A percentile compares a stretch with the other conserved stretches of the same genome.
These are phyloP conservation scores for Elsinoe arachidis DNA, from an alignment of 2,329 filamentous ascomycete genomes.

Conservation along the genomic window DNA sequence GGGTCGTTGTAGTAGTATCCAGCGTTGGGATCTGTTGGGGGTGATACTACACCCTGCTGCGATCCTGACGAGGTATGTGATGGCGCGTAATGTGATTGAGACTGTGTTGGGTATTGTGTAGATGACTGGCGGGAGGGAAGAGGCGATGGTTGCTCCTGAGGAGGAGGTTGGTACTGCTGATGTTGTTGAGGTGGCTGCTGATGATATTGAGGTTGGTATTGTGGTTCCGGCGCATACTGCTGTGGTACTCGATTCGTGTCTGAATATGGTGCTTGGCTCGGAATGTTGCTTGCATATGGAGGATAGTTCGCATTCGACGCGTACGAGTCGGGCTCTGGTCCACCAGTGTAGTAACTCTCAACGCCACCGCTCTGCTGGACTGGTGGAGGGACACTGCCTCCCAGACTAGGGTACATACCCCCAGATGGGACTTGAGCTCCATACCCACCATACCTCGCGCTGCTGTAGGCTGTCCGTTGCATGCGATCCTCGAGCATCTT, in stretches of 20 bases:
- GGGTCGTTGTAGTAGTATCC: constrained; percentile 50
- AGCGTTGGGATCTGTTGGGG: constrained; percentile 44
- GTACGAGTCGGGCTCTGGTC: constrained; percentile 37
- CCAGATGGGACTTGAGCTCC: constrained; percentile 39
- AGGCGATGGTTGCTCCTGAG: constrained; percentile 24
- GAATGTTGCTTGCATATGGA: constrained; percentile 28
- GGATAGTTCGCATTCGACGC: constrained; percentile 45
- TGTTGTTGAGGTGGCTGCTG: constrained; percentile 22
- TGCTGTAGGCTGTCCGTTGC: constrained; percentile 74
- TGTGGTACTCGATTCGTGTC: constrained; percentile 28
- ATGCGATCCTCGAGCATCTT: constrained; percentile 94
- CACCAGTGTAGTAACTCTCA: constrained; percentile 73
- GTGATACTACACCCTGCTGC: constrained; percentile 22
- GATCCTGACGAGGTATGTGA: constrained; percentile 25
- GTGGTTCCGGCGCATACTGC: constrained; percentile 26
- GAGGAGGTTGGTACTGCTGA: constrained; percentile 18
- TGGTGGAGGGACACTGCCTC: constrained; percentile 43
- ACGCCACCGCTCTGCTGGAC: constrained; percentile 42
- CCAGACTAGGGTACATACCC: constrained; percentile 63
- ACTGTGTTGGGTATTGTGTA: constrained; percentile 25
- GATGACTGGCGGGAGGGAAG: constrained; percentile 27
- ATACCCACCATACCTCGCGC: constrained; percentile 48
- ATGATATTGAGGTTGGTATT: constrained; percentile 24
- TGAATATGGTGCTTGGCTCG: constrained; percentile 29
- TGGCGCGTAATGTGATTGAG: constrained; percentile 29